Evolutionary conservation across 306 rosid genomes (phyloP), one percentile per base, ranked within the genome.

Genomic region (Prunus persica): DNA sequence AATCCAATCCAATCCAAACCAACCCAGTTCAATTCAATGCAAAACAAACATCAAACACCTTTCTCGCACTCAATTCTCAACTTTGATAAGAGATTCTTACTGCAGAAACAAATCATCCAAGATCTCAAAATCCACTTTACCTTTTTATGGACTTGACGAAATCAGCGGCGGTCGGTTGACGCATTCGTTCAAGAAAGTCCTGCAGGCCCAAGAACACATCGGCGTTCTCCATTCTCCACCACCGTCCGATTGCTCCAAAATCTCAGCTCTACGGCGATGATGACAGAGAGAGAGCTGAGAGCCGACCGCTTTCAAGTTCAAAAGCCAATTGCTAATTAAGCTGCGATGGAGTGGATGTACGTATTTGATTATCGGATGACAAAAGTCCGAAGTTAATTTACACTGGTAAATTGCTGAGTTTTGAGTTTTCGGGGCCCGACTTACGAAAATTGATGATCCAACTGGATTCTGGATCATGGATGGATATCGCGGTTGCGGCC

Each of bases 151-250:
- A 91, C 82, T 89, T 92, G 89, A 96, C 99, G 83, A 96, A 92
- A 81, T 96, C 98, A 25, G 91, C 84, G 74, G 99, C 99, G 60
- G 98, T 65, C 72, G 99, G 98, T 52, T 92, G 97, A 67, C 98
- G 97, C 99, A 96, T 96, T 73, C 98, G 98, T 56, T 91, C 98
- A 0, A 96, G 91, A 84, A 96, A 96, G 73, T 96, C 99, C 18
- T 96, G 96, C 66, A 96, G 82, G 30, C 99, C 99, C 57, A 88
- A 79, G 84, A 92, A 92, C 58, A 87, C 96, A 87, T 96, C 98
- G 73, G 93, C 68, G 91, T 86, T 92, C 84, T 96, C 98, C 98
- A 92, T 92, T 81, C 54, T 51, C 80, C 83, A 9, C 80, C 83
- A 9, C 63, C 69, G 81, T 55, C 74, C 61, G 76, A 52, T 47